Evolutionary conservation across 2,329 filamentous ascomycete species (phyloP).

Genomic region (Colletotrichum sp.): DNA sequence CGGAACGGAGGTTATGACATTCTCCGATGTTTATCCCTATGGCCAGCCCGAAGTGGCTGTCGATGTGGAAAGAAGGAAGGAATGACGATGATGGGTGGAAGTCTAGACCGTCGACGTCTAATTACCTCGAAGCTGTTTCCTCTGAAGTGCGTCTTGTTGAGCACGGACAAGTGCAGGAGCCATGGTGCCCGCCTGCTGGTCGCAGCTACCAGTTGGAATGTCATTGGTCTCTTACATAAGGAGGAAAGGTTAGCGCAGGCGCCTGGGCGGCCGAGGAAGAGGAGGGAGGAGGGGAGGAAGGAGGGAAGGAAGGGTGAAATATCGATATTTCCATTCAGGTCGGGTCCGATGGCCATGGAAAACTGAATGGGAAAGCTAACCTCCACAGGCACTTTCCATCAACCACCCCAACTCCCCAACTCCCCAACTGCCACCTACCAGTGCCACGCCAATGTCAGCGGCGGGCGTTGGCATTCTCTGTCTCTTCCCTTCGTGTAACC

Average conservation of each 20-base stretch:
- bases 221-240: not conserved
- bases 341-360: not conserved
- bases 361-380: not conserved
- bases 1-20: not conserved
- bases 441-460: not conserved
- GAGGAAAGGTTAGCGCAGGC: not conserved
- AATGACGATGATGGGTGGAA: not conserved
- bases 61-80: not conserved
- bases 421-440: not conserved
- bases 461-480: slow-evolving; percentile 1
- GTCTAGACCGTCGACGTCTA: not conserved
- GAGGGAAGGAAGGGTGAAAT: not conserved
- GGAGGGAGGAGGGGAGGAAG: not conserved
- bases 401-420: not conserved
- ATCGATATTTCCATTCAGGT: not conserved
- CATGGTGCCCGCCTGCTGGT: not conserved
- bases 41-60: not conserved
- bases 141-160: not conserved
- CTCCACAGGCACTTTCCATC: not conserved
- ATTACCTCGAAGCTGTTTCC: not conserved
- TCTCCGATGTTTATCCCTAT: not conserved
- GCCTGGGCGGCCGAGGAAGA: not conserved
- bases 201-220: not conserved
- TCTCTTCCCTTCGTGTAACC: slow-evolving; percentile 8
- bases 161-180: not conserved